phyloP scores from a whole-genome alignment of 2,329 filamentous ascomycete genomes.

The Parastagonospora nodorum region DNA sequence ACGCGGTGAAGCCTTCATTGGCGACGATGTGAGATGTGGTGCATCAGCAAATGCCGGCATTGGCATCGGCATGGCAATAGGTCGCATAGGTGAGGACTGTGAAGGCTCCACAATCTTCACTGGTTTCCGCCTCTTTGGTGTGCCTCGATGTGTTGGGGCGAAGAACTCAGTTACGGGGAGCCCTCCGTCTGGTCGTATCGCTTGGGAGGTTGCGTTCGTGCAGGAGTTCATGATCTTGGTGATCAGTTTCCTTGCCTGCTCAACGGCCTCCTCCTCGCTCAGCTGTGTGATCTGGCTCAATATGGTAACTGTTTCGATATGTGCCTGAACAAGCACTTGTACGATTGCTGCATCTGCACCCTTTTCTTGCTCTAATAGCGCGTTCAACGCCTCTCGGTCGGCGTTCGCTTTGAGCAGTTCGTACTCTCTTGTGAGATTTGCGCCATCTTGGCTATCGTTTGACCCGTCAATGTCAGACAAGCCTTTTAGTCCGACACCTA shows the following conservation, averaged over 20 bases:
- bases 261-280: slow-evolving; percentile 80
- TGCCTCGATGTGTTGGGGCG: slow-evolving; percentile 72
- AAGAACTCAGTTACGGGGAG: slow-evolving; percentile 67
- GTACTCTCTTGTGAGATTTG: slow-evolving; percentile 77
- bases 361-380: slow-evolving; percentile 84
- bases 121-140: slow-evolving; percentile 72
- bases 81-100: slow-evolving; percentile 55
- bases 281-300: slow-evolving; percentile 81
- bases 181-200: slow-evolving; percentile 87
- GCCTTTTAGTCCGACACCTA: slow-evolving; percentile 82
- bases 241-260: slow-evolving; percentile 77
- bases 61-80: slow-evolving; percentile 37
- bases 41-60: slow-evolving; percentile 37
- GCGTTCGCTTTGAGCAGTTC: slow-evolving; percentile 85
- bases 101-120: slow-evolving; percentile 54
- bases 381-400: slow-evolving; percentile 75
- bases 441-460: slow-evolving; percentile 69
- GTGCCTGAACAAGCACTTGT: slow-evolving; percentile 83
- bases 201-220: slow-evolving; percentile 73
- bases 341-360: slow-evolving; percentile 76
- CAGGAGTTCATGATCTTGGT: slow-evolving; percentile 78
- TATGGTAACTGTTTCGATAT: slow-evolving; percentile 88
- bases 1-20: slow-evolving; percentile 78
- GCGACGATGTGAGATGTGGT: slow-evolving; percentile 60
- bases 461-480: slow-evolving; percentile 71